Evolutionary conservation across 805 yeast species (phyloP).

Genomic region (Metschnikowia hibisci): DNA sequence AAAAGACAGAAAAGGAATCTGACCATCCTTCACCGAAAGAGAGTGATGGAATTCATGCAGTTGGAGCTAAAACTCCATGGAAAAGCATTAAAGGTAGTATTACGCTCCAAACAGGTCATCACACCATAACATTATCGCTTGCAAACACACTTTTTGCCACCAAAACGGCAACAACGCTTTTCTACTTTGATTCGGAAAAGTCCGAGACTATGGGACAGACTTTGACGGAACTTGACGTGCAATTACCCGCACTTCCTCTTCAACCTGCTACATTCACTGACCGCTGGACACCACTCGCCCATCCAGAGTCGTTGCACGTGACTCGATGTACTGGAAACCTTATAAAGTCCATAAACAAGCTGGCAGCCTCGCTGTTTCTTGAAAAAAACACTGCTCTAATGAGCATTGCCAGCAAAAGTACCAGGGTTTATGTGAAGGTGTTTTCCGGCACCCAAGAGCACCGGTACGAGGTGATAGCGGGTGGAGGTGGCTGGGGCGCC

Average conservation of each 20-base stretch:
- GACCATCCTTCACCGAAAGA: constrained; percentile 21
- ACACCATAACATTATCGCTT: constrained; percentile 22
- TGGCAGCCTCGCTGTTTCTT: constrained; percentile 55
- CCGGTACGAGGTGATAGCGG: constrained; percentile 58
- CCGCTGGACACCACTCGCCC: constrained; percentile 32
- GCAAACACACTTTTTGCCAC: constrained; percentile 42
- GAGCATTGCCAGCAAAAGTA: constrained; percentile 39
- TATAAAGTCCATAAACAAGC: constrained; percentile 50
- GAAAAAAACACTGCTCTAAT: constrained; percentile 42
- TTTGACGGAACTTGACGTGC: constrained; percentile 25
- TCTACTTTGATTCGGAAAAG: constrained; percentile 25
- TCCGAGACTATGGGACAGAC: constrained; percentile 25
- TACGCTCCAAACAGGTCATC: constrained; percentile 16
- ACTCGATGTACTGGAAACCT: constrained; percentile 55
- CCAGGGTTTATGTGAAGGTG: constrained; percentile 38
- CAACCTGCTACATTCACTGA: constrained; percentile 18
- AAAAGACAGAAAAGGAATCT: constrained; percentile 24
- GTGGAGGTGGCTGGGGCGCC: constrained; percentile 77
- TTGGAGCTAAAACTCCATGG: constrained; percentile 38
- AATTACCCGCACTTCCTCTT: constrained; percentile 19
- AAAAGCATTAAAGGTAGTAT: constrained; percentile 27
- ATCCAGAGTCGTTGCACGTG: constrained; percentile 32
- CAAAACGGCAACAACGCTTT: constrained; percentile 32
- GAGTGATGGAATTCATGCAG: constrained; percentile 35
- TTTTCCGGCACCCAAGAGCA: constrained; percentile 9